phyloP scores from a whole-genome alignment of 371 early-diverging fungal genomes.

The Rhizopus microsporus region DNA sequence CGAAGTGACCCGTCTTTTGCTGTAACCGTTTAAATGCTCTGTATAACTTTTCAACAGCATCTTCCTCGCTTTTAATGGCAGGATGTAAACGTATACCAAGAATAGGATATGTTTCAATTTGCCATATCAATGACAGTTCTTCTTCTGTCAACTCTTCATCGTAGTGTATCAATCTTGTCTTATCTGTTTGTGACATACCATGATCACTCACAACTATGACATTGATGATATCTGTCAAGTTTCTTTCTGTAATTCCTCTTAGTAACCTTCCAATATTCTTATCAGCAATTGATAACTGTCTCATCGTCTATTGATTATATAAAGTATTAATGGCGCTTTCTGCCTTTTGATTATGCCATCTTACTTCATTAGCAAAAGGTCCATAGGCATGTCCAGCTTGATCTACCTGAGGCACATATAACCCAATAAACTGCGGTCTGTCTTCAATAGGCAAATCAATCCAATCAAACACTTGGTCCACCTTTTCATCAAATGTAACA shows the following conservation, averaged over 20 bases:
- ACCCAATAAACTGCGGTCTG: conserved; percentile 76
- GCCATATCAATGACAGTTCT: conserved; percentile 35
- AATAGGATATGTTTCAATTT: conserved; percentile 32
- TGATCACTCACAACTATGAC: conserved; percentile 91
- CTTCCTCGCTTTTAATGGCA: conserved; percentile 7
- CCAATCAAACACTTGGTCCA: conserved; percentile 74
- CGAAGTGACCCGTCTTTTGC: conserved; percentile 41
- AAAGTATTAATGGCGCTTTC: conserved; percentile 1
- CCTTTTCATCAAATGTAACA: conserved; percentile 59
- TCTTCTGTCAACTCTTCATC: conserved; percentile 61
- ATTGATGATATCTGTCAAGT: conserved; percentile 75
- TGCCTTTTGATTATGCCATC: not conserved
- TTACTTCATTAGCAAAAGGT: conserved; percentile 67
- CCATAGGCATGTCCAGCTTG: conserved; percentile 81
- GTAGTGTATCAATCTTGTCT: conserved; percentile 63
- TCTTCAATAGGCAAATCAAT: conserved; percentile 69
- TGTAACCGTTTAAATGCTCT: conserved; percentile 37
- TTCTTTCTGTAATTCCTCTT: conserved; percentile 55
- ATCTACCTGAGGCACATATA: conserved; percentile 86
- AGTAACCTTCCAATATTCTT: conserved; percentile 64
- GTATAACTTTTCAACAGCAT: conserved; percentile 34
- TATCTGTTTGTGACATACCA: conserved; percentile 79
- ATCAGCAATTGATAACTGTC: conserved; percentile 58
- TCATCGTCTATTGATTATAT: conserved; percentile 31
- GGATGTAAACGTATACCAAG: conserved; percentile 50